phyloP scores from a whole-genome alignment of 768 basidiomycete species.

The Boletus barrowsii region DNA sequence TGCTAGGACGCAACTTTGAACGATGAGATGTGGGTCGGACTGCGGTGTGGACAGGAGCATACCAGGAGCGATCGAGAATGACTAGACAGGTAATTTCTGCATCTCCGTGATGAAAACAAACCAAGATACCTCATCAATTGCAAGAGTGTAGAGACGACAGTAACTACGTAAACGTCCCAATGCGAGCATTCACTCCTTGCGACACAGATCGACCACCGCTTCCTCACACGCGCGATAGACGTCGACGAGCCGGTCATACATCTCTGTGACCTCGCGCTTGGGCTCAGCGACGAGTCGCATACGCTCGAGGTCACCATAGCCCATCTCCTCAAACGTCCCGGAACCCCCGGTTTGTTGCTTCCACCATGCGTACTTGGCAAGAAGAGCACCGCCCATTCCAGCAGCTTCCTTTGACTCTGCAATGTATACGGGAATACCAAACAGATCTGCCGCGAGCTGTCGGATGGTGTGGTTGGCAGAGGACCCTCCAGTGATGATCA shows the following conservation, averaged over 20 bases:
- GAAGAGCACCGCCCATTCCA: slow-evolving; percentile 2
- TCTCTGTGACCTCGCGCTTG: background rate
- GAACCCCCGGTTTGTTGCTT: background rate
- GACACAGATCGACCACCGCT: background rate
- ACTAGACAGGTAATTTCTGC: background rate
- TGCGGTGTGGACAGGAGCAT: background rate
- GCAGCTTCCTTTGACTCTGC: slow-evolving; percentile 8
- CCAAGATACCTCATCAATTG: slow-evolving; percentile 15
- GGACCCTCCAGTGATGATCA: slow-evolving; percentile 8
- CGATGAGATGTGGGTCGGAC: background rate
- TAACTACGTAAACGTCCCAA: no score
- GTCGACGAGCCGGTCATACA: slow-evolving; percentile 4
- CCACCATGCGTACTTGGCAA: slow-evolving; percentile 11
- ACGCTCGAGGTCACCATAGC: background rate
- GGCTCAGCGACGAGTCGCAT: slow-evolving; percentile 6
- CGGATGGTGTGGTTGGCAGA: slow-evolving; percentile 9
- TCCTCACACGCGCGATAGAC: slow-evolving; percentile 3
- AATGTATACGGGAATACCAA: slow-evolving; percentile 4
- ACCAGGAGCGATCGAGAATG: background rate
- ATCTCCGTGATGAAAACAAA: slow-evolving; percentile 5
- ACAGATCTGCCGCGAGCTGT: slow-evolving; percentile 4
- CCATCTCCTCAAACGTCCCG: slow-evolving; percentile 6
- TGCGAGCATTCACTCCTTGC: no score
- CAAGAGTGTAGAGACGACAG: no score
- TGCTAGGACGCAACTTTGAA: background rate